Evolutionary conservation across 2,329 filamentous ascomycete species (phyloP), one percentile per base, ranked within the genome.

Genomic region (Podosphaera xanthii): DNA sequence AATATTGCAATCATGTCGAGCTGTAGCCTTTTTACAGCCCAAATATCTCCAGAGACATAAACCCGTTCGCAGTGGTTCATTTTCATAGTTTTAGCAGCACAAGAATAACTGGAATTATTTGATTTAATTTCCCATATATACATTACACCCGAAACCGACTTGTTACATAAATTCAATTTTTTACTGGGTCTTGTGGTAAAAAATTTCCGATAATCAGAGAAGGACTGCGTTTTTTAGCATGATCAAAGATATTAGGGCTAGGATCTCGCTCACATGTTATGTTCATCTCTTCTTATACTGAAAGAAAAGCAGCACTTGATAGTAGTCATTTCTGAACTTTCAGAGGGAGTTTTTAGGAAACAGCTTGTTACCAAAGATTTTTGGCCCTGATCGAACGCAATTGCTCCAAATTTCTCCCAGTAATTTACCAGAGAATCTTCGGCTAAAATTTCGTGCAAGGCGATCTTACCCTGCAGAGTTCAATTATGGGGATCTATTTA

Each of bases 361-460:
- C 92, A 98, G 64, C 87, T 91, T 31, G 92, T 98, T 64, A 98
- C 75, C 67, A 98, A 87, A 31, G 91, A 94, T 70, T 98, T 95
- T 69, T 97, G 92, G 8, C 81, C 83, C 60, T 84, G 82, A 69
- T 98, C 92, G 71, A 98, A 98, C 8, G 92, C 94, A 66, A 98
- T 97, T 4, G 89, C 91, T 57, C 91, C 90, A 68, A 98, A 98
- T 68, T 98, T 95, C 72, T 98, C 92, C 92, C 92, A 98, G 68
- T 98, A 98, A 66, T 87, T 87, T 59, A 97, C 92, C 61, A 95
- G 80, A 48, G 90, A 94, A 62, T 94, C 88, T 73, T 98, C 92
- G 2, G 88, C 89, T 52, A 98, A 81, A 63, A 98, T 94, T 70
- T 98, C 90, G 69, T 98, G 92, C 55, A 98, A 79, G 10, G 92